Evolutionary conservation across 2,329 filamentous ascomycete genomes (phyloP).

Genomic region (Paecilomyces fulvus): DNA sequence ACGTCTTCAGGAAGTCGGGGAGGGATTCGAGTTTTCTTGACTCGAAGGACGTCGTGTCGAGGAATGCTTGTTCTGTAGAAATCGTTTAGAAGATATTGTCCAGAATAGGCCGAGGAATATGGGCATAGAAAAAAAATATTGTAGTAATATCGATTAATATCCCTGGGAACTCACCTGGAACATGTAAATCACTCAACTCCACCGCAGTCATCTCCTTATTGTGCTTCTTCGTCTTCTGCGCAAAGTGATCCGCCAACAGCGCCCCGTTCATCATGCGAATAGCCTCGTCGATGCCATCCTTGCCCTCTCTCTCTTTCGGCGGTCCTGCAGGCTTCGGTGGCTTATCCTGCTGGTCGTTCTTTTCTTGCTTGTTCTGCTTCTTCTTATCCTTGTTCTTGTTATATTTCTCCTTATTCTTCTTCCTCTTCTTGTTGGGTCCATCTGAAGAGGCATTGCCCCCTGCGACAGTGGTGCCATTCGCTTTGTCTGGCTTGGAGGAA

Average conservation of each 20-base stretch:
- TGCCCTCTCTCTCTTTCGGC: conserved; percentile 43
- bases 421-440: conserved; percentile 23
- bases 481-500: conserved; percentile 16
- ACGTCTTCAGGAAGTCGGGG: conserved; percentile 65
- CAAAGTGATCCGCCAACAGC: conserved; percentile 76
- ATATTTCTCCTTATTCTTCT: conserved; percentile 16
- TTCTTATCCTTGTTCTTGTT: conserved; percentile 11
- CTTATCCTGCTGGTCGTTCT: conserved; percentile 15
- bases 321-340: not conserved
- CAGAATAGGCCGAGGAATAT: not conserved
- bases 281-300: conserved; percentile 68
- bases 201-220: conserved; percentile 72
- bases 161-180: conserved; percentile 61
- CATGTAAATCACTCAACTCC: conserved; percentile 72
- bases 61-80: conserved; percentile 58
- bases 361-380: conserved; percentile 14
- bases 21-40: conserved; percentile 62
- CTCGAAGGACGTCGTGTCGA: conserved; percentile 69
- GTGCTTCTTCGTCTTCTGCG: conserved; percentile 68
- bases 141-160: too few relatives aligned
- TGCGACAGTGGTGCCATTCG: conserved; percentile 10
- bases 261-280: conserved; percentile 76
- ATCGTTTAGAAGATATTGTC: not conserved
- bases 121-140: not conserved
- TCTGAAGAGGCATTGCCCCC: conserved; percentile 12